phyloP scores from a whole-genome alignment of 2,329 filamentous ascomycete genomes.

The Colletotrichum sp. region DNA sequence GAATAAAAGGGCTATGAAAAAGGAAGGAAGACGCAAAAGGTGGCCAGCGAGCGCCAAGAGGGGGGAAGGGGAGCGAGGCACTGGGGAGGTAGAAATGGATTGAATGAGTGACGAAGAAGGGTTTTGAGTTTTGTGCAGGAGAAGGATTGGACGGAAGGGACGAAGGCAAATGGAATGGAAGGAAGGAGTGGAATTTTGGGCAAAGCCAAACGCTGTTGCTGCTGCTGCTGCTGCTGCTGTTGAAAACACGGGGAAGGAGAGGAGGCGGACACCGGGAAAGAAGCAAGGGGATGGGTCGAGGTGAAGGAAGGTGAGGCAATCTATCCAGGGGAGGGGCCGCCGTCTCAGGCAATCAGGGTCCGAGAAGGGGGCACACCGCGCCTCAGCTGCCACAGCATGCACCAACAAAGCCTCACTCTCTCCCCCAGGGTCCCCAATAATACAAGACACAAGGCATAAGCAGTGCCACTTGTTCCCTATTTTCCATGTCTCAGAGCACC shows the following conservation, averaged over 20 bases:
- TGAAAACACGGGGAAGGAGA: constrained; percentile 17
- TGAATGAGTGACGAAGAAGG: background rate
- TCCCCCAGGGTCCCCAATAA: background rate
- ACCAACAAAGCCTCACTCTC: background rate
- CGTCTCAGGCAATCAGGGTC: constrained; percentile 12
- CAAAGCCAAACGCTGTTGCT: background rate
- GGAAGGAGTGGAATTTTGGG: constrained; percentile 8
- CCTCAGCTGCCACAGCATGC: background rate
- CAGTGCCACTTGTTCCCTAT: background rate
- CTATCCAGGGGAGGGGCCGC: constrained; percentile 10
- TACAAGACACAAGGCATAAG: background rate
- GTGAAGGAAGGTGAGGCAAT: constrained; percentile 8
- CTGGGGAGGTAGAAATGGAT: background rate
- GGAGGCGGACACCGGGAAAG: background rate
- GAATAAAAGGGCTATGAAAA: background rate
- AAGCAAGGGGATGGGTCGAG: background rate
- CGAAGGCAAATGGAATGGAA: background rate
- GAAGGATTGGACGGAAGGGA: background rate
- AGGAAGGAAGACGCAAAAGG: background rate
- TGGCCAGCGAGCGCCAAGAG: background rate
- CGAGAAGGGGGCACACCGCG: background rate
- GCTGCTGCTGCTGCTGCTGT: background rate
- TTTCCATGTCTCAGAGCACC: background rate
- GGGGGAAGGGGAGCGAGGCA: background rate
- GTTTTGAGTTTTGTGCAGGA: background rate